Conservation (phyloP, 2,329 filamentous ascomycete genomes). For the Diaporthe citriasiana region DNA sequence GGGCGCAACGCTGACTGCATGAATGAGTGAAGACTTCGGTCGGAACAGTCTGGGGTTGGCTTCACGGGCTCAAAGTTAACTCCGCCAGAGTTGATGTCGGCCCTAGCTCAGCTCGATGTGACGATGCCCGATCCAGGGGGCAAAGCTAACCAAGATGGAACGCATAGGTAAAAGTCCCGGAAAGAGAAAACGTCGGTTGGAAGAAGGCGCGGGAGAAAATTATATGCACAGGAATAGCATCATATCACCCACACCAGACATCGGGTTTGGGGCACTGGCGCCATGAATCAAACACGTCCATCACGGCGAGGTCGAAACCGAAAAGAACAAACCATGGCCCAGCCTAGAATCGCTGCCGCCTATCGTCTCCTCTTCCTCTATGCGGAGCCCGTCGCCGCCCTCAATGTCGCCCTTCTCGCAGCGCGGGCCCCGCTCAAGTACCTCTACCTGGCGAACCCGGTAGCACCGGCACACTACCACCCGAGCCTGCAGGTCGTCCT, state of each 20-base stretch:
- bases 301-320: background rate
- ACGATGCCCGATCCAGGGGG: background rate
- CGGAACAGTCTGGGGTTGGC: background rate
- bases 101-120: background rate
- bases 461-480: conserved; percentile 41
- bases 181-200: background rate
- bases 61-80: background rate
- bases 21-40: background rate
- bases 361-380: conserved; percentile 42
- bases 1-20: conserved; percentile 22
- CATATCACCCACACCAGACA: background rate
- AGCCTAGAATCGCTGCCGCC: conserved; percentile 29
- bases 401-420: conserved; percentile 44
- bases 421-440: conserved; percentile 37
- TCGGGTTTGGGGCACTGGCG: too few relatives aligned
- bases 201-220: background rate
- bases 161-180: background rate
- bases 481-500: conserved; percentile 47
- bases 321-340: background rate
- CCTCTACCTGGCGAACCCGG: conserved; percentile 40
- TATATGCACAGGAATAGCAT: background rate
- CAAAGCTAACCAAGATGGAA: background rate
- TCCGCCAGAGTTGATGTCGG: background rate
- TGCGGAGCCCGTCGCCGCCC: conserved; percentile 41
- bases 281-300: background rate